These are phyloP conservation scores for Fusarium liriodendri DNA, from an alignment of 2,329 filamentous ascomycete species.

Conservation along the genomic window DNA sequence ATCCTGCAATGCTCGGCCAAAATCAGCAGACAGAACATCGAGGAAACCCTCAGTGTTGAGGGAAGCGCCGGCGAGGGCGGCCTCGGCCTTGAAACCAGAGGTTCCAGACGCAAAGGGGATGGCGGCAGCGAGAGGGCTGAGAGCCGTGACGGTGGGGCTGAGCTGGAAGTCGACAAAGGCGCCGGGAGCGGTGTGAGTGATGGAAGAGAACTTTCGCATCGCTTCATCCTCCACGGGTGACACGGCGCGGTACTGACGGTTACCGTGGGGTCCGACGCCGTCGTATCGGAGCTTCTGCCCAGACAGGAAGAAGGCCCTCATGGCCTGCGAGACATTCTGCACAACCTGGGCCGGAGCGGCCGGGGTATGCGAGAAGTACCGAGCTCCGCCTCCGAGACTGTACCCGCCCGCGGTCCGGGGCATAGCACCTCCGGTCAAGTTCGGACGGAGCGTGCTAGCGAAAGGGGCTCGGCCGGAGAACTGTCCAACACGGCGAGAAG, in stretches of 20 bases:
- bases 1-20: conserved; percentile 87
- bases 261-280: conserved; percentile 77
- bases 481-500: conserved; percentile 64
- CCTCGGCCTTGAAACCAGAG: conserved; percentile 56
- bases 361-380: conserved; percentile 92
- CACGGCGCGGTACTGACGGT: conserved; percentile 84
- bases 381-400: conserved; percentile 75
- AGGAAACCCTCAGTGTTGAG: conserved; percentile 87
- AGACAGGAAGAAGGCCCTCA: conserved; percentile 91
- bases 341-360: conserved; percentile 89
- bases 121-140: conserved; percentile 75
- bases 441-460: conserved; percentile 87
- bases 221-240: conserved; percentile 79
- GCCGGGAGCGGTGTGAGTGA: conserved; percentile 71
- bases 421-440: conserved; percentile 87
- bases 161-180: conserved; percentile 90
- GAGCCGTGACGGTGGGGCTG: conserved; percentile 88
- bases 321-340: conserved; percentile 92
- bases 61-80: conserved; percentile 62
- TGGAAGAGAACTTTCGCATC: conserved; percentile 71
- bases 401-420: conserved; percentile 93
- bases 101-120: conserved; percentile 59
- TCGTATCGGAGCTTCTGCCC: conserved; percentile 91
- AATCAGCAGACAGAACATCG: conserved; percentile 87
- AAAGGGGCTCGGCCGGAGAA: conserved; percentile 85